A percentile compares a stretch with the other conserved stretches of the same genome.
Evolutionary conservation across 1,139 yeast species (phyloP).

Genomic region (Geotrichum europaeum): DNA sequence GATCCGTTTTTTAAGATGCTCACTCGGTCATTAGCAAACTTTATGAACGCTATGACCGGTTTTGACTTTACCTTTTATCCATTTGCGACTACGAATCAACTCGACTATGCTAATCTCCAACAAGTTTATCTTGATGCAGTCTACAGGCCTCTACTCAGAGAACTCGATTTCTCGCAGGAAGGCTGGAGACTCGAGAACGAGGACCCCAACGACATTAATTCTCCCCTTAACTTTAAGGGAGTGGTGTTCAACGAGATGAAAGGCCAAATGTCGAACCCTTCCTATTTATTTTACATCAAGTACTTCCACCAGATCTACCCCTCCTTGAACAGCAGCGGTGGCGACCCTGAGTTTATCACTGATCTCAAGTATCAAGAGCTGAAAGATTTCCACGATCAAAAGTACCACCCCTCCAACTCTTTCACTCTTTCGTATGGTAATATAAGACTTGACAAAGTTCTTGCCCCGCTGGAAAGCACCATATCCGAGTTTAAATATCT

Average conservation of each 20-base stretch:
- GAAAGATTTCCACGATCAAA: constrained; percentile 60
- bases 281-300: constrained; percentile 76
- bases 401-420: constrained; percentile 89
- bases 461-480: constrained; percentile 50
- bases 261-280: constrained; percentile 89
- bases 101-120: constrained; percentile 78
- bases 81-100: constrained; percentile 83
- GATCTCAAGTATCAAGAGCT: constrained; percentile 68
- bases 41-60: constrained; percentile 99
- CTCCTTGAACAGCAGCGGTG: constrained; percentile 83
- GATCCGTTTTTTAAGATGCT: constrained; percentile 98
- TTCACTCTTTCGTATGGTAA: constrained; percentile 85
- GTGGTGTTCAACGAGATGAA: constrained; percentile 98
- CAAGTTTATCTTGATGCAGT: constrained; percentile 86
- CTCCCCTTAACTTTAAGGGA: constrained; percentile 77
- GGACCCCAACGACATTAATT: constrained; percentile 45
- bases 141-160: constrained; percentile 68
- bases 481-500: constrained; percentile 44
- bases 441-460: constrained; percentile 56
- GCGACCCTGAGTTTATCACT: constrained; percentile 82
- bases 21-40: constrained; percentile 78
- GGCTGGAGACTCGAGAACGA: constrained; percentile 95
- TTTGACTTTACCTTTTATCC: constrained; percentile 95
- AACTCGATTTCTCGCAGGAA: constrained; percentile 86
- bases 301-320: constrained; percentile 85